Base-by-base conservation (phyloP, 192 early-diverging fungal genomes). In the Coemansia sp. region DNA sequence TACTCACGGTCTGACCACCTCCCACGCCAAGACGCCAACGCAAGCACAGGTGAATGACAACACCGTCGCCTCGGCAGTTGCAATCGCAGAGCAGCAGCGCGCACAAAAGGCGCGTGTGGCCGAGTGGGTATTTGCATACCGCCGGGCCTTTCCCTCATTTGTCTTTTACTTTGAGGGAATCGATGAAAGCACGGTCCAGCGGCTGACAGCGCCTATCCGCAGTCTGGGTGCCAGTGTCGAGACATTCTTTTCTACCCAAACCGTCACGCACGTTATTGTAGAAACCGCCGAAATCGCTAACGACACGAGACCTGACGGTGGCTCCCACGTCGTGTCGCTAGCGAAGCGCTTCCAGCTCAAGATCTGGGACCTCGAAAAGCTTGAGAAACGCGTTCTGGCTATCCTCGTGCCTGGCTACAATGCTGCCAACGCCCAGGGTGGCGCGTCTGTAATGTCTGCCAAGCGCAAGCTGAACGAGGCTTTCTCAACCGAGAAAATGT, bases 121-220 rank as follows among this genome's bases (percentile, higher is more conserved):
- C 6, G 81, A 83, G 53, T 83, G 81, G 81, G 75, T 84, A n/a
- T 70, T 66, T 48, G 76, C 75, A 8, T 83, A 78, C 41, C 68
- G 81, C 17, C 54, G 68, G 31, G 81, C 81, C 19, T 83, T 83
- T 33, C 81, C 81, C 1, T 74, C 68, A 41, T 83, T 83, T 72
- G 81, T 83, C 31, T 83, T 83, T 51, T 83, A 83, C 67, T 83
- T 83, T 72, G 84, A 85, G 14, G 78, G 84, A 45, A 56, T 85
- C 33, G 77, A 78, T 70, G 73, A 81, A n/a, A n/a, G 24, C 50
- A 73, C 70, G 1, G 66, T 66, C 14, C 78, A 70, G 53, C 69
- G 73, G 17, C 72, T 84, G 39, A 67, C 76, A 2, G 68, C 62
- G 59, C 77, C 76, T 10, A 72, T 84, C 40, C 73, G 71, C 24